phyloP scores from a whole-genome alignment of 2,329 filamentous ascomycete species.

The Alternaria longipes region DNA sequence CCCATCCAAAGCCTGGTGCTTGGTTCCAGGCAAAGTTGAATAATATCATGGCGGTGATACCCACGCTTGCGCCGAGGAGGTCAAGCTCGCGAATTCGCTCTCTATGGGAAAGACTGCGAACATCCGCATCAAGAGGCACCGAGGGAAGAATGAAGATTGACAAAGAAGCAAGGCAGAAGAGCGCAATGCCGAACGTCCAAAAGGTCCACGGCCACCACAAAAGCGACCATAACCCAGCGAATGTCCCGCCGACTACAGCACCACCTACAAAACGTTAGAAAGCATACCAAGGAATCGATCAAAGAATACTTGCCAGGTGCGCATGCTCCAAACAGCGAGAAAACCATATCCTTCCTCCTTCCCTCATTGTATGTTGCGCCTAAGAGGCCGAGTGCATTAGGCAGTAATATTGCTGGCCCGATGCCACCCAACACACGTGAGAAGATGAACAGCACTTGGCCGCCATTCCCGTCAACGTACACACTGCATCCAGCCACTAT shows the following conservation, averaged over 20 bases:
- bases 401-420: constrained; percentile 69
- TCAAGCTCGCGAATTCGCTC: constrained; percentile 52
- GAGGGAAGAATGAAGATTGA: constrained; percentile 54
- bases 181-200: constrained; percentile 55
- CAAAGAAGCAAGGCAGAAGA: constrained; percentile 50
- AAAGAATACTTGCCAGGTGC: constrained; percentile 51
- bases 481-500: constrained; percentile 57
- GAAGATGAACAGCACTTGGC: constrained; percentile 50
- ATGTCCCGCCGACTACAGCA: constrained; percentile 52
- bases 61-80: constrained; percentile 57
- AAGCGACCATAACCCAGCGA: constrained; percentile 53
- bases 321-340: constrained; percentile 61
- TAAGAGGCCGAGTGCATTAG: constrained; percentile 71
- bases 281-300: background rate
- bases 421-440: constrained; percentile 57
- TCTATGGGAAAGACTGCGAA: constrained; percentile 18
- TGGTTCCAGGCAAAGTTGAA: constrained; percentile 76
- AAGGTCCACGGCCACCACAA: constrained; percentile 65
- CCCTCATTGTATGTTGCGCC: constrained; percentile 67
- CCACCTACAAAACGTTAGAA: constrained; percentile 42
- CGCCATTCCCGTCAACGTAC: constrained; percentile 41
- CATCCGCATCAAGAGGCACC: constrained; percentile 28
- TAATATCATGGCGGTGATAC: constrained; percentile 64
- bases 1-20: constrained; percentile 68
- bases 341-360: constrained; percentile 67